These are phyloP conservation scores for Lizonia empirigonia DNA, from an alignment of 2,329 filamentous ascomycete genomes.

Conservation along the genomic window DNA sequence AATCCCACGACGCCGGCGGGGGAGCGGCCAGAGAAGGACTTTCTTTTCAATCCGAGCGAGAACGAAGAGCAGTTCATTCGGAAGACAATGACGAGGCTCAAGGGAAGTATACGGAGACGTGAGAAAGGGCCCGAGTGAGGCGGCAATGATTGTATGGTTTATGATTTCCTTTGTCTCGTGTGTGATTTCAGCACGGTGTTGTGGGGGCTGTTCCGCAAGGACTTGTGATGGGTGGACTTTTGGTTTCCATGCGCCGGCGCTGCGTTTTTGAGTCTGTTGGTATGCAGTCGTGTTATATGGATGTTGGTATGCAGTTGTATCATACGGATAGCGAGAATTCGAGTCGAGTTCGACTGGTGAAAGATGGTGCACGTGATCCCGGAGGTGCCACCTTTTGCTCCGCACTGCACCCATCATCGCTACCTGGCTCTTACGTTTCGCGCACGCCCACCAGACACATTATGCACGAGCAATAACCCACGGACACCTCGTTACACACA, in stretches of 20 bases:
- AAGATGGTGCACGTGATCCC: slow-evolving; percentile 2
- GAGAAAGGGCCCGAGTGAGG: not conserved
- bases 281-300: slow-evolving; percentile 2
- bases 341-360: not conserved
- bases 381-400: slow-evolving; percentile 17
- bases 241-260: not conserved
- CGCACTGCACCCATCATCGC: slow-evolving; percentile 10
- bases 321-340: no score
- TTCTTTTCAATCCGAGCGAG: slow-evolving; percentile 36
- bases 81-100: slow-evolving; percentile 21
- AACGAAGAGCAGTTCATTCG: slow-evolving; percentile 36
- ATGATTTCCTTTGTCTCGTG: slow-evolving; percentile 5
- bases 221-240: slow-evolving; percentile 2
- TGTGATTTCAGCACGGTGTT: slow-evolving; percentile 6
- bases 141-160: slow-evolving; percentile 1
- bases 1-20: slow-evolving; percentile 16
- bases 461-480: slow-evolving; percentile 10
- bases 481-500: not conserved
- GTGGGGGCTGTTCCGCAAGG: not conserved
- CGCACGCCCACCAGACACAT: not conserved
- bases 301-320: slow-evolving; percentile 8
- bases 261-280: not conserved
- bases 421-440: slow-evolving; percentile 1
- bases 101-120: slow-evolving; percentile 12
- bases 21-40: slow-evolving; percentile 23